Base-by-base conservation (phyloP, 148 eudicot species). In the Nepenthes gracilis region DNA sequence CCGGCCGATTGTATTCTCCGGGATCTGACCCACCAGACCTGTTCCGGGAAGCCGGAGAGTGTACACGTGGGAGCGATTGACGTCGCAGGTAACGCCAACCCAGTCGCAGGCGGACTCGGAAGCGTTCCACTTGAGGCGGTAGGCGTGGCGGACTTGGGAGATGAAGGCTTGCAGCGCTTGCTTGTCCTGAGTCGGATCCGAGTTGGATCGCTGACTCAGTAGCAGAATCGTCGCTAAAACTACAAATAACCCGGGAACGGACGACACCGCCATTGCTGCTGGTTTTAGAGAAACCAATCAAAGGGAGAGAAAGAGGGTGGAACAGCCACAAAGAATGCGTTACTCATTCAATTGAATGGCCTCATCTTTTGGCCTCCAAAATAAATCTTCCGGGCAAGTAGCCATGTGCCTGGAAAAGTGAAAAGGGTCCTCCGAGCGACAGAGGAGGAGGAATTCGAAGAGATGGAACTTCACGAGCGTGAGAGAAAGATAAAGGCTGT, bases 131-230 rank as follows among this genome's bases (percentile, higher is more conserved):
- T 36, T 52, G 67, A 86, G 48, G 36, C 91, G 89, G 1, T 54
- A 54, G 12, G 64, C 66, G 84, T 94, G 99, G 0, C 86, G 92
- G 60, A 77, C 67, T 12, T 72, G 47, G 0, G 77, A 56, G 38
- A 86, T 33, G 79, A 94, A 89, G 8, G 79, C 54, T 7, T 75
- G 87, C 5, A 94, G 81, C 0, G 95, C 90, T 59, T 78, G 84
- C 67, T 76, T 85, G 66, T 92, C 94, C 55, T 74, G 77, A 55
- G 86, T 75, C 7, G 86, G 85, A 67, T 92, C 94, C 3, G 94
- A 77, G 47, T 13, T 37, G 36, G 70, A 64, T 61, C 36, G 2
- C 14, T 11, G 62, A 59, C 61, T 61, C 62, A 69, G 59, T 10
- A 51, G 1, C 8, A 34, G 47, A n/a, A 50, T 13, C 2, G 36